Base-by-base conservation (phyloP, 2,329 filamentous ascomycete species). In the Cylindrodendrum hubeiense region DNA sequence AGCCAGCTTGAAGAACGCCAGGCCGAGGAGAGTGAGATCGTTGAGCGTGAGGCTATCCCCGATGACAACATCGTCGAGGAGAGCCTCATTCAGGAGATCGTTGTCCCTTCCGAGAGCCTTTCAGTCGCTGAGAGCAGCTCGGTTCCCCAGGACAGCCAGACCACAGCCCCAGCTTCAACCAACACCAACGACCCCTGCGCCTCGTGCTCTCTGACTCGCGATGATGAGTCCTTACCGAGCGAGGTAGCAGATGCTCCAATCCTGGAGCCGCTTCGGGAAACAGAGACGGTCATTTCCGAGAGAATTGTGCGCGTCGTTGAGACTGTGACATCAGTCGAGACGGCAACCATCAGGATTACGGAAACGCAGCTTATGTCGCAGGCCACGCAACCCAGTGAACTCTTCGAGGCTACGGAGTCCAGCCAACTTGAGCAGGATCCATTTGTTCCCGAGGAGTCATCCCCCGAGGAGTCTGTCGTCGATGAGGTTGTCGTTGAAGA, bases 241-340 rank as follows among this genome's bases (percentile, higher is more conserved):
- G 39, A 57, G 12, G 60, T 57, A 12, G 39, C 51, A 6, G 65
- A 59, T 2, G 41, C 58, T 5, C 41, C 50, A 12, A 46, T n/a
- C 24, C 53, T 41, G 12, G 58, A 68, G 33, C 44, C 41, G 9
- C 53, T 57, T 3, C 74, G 74, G 8, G 75, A 78, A 58, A 67
- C 34, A 5, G 67, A 72, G 56, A 66, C 66, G 0, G 61, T 71
- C 5, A 60, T 71, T 24, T 70, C 70, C 21, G 68, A 76, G 50
- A 65, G 68, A 26, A 68, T 75, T 0, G 73, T 81, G 12, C 74
- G 73, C 3, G 68, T 81, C 6, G 71, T 81, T 10, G 76, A 81
- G 66, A 83, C 79, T 7, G 73, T 78, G 2, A 80, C 76, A 2
- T 71, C 77, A 55, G 75, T 77, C 24, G 75, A 79, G 66, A 79